A percentile compares a stretch with the other conserved stretches of the same genome.
Conservation (phyloP, 139 green algal species). For the Tetradesmus lagerheimii region DNA sequence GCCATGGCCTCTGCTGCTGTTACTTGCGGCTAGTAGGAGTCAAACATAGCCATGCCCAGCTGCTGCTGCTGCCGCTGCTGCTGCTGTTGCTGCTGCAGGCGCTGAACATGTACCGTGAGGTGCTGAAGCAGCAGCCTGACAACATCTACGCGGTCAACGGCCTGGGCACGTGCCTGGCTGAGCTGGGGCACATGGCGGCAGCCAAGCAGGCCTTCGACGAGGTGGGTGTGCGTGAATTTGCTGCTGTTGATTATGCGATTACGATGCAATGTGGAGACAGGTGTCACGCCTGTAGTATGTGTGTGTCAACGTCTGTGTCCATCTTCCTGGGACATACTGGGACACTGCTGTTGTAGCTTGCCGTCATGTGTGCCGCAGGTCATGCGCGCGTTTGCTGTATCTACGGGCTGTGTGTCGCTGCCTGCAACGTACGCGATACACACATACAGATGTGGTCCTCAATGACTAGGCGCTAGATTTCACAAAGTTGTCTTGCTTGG, state of each 20-base stretch:
- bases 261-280: no score
- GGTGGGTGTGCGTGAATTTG: neutral
- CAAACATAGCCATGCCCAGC: no score
- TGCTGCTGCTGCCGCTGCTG: neutral
- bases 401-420: constrained; percentile 68
- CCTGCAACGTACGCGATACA: no score
- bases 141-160: constrained; percentile 93
- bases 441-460: no score
- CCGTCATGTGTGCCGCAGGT: no score
- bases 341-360: no score
- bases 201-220: constrained; percentile 54
- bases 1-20: neutral
- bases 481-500: neutral
- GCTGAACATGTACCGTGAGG: constrained; percentile 65
- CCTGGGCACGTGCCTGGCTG: constrained; percentile 86
- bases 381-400: constrained; percentile 73
- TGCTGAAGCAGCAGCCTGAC: constrained; percentile 68
- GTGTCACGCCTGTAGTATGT: no score
- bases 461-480: no score
- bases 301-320: no score
- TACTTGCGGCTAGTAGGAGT: no score
- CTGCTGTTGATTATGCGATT: neutral
- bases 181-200: constrained; percentile 75
- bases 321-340: no score
- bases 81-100: constrained; percentile 53